Evolutionary conservation across 2,329 filamentous ascomycete species (phyloP).

Genomic region (Colletotrichum sidae): DNA sequence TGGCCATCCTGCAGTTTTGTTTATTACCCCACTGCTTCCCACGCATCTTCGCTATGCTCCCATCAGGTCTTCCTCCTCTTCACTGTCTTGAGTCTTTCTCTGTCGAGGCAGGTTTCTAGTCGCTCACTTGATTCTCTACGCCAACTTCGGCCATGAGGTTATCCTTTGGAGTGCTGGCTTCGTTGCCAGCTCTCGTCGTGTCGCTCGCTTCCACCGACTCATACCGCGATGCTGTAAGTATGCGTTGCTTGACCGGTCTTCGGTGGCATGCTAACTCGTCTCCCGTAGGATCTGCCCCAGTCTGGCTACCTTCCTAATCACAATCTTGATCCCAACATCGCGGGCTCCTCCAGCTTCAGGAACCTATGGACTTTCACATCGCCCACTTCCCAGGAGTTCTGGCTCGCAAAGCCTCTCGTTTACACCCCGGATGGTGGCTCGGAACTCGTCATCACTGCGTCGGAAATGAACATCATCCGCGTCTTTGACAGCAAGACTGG

Average conservation of each 20-base stretch:
- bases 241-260: neutral
- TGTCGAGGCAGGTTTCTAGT: constrained; percentile 24
- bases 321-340: constrained; percentile 54
- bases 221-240: constrained; percentile 37
- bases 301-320: constrained; percentile 54
- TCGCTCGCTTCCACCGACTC: constrained; percentile 37
- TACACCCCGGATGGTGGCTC: constrained; percentile 52
- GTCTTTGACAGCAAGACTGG: constrained; percentile 55
- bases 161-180: constrained; percentile 32
- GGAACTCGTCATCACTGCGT: constrained; percentile 53
- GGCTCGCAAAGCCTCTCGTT: constrained; percentile 53
- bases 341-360: constrained; percentile 47
- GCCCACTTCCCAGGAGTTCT: constrained; percentile 27
- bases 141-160: constrained; percentile 30
- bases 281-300: constrained; percentile 45
- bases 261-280: neutral
- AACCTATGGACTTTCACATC: constrained; percentile 48
- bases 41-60: neutral
- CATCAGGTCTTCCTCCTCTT: neutral
- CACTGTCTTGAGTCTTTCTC: constrained; percentile 12
- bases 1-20: constrained; percentile 27
- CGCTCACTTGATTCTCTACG: constrained; percentile 7
- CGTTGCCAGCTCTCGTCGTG: constrained; percentile 36
- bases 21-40: constrained; percentile 24
- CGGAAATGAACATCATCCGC: constrained; percentile 52